Conservation (phyloP, 2,329 filamentous ascomycete genomes). For the Penicillium fuscoglaucum region DNA sequence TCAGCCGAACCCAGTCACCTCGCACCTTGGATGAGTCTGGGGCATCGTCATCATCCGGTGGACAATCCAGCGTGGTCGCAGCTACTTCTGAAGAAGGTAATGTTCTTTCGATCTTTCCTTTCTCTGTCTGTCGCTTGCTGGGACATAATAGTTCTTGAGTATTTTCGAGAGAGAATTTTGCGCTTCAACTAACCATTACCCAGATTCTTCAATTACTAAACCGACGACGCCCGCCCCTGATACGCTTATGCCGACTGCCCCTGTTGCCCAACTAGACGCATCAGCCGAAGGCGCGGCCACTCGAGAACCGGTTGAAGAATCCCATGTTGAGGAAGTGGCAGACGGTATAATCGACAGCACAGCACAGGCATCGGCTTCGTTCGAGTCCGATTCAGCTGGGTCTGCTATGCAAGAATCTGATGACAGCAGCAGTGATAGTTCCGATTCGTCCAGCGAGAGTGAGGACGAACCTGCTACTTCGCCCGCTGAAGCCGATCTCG, state of each 20-base stretch:
- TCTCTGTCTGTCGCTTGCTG: neutral
- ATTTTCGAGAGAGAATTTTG: conserved; percentile 4
- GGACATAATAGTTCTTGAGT: neutral
- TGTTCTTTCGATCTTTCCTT: neutral
- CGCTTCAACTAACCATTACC: conserved; percentile 36
- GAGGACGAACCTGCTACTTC: conserved; percentile 20
- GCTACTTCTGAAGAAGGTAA: conserved; percentile 13
- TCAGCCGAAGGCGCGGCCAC: neutral
- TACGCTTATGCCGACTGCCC: neutral
- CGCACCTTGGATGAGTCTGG: conserved; percentile 26
- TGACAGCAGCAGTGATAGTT: conserved; percentile 22
- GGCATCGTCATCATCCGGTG: conserved; percentile 23
- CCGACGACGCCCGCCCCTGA: neutral
- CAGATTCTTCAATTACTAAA: conserved; percentile 42
- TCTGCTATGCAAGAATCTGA: conserved; percentile 44
- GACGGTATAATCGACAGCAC: conserved; percentile 9
- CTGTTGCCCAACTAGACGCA: neutral
- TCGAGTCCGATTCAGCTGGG: conserved; percentile 29
- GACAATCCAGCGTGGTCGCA: conserved; percentile 7
- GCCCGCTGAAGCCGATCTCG: conserved; percentile 15
- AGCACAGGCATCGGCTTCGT: conserved; percentile 24
- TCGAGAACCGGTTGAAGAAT: conserved; percentile 9
- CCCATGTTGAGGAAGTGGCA: conserved; percentile 16
- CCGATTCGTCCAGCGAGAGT: conserved; percentile 16
- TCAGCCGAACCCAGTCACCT: conserved; percentile 41